phyloP scores from a whole-genome alignment of 441 rosid genomes.

The Populus hybrid region DNA sequence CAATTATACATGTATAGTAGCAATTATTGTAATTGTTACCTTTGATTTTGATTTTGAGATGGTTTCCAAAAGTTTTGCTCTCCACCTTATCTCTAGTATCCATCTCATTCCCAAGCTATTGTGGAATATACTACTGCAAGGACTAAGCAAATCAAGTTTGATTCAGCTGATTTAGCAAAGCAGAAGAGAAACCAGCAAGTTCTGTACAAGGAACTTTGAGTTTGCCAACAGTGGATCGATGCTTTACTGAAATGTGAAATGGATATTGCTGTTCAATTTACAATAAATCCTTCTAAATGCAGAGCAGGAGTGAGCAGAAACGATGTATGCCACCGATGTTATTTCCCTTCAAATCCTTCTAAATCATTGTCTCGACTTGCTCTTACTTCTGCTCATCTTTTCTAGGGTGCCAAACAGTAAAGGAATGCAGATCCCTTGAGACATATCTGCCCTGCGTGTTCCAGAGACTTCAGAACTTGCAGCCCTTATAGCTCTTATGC shows the following conservation, averaged over 20 bases:
- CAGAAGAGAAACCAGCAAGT: background rate
- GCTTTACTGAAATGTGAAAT: background rate
- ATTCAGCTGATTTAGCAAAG: background rate
- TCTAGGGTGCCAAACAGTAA: conserved; percentile 32
- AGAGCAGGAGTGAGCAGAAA: background rate
- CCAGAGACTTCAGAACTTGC: conserved; percentile 16
- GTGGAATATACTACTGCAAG: background rate
- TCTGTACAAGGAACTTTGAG: background rate
- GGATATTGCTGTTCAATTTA: background rate
- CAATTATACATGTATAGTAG: no score
- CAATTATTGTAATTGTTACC: background rate
- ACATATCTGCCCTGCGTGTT: conserved; percentile 18
- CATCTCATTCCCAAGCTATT: background rate
- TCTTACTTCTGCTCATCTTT: conserved; percentile 40
- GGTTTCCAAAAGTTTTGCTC: background rate
- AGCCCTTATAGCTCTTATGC: background rate
- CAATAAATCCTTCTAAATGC: background rate
- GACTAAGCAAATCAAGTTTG: background rate
- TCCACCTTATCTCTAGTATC: background rate
- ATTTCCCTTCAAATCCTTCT: background rate
- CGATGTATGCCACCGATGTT: background rate
- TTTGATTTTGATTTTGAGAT: no score
- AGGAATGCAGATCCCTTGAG: conserved; percentile 53
- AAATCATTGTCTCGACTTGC: conserved; percentile 23
- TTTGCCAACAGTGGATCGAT: background rate